Evolutionary conservation across 1,284 basidiomycete genomes (phyloP).

Genomic region (Heterobasidion annosum): DNA sequence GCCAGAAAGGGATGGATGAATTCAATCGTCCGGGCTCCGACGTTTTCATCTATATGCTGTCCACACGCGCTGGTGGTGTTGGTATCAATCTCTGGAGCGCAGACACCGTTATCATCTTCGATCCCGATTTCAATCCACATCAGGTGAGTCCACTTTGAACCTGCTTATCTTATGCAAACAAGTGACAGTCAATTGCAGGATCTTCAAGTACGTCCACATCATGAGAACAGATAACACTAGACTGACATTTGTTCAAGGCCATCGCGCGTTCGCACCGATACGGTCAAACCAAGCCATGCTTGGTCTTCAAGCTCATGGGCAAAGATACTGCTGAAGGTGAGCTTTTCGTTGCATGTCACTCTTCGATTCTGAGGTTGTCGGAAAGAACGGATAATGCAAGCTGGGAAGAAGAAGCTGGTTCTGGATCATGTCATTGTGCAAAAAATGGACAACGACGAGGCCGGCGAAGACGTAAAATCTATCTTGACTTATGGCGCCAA

Average conservation of each 20-base stretch:
- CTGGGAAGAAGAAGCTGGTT: slow-evolving; percentile 85
- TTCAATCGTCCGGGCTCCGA: slow-evolving; percentile 87
- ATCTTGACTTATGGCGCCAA: slow-evolving; percentile 80
- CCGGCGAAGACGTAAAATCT: slow-evolving; percentile 67
- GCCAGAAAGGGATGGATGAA: slow-evolving; percentile 92
- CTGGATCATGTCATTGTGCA: slow-evolving; percentile 90
- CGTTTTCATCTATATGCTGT: slow-evolving; percentile 84
- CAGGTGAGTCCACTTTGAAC: slow-evolving; percentile 36
- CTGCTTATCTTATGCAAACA: not conserved
- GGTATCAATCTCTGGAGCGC: slow-evolving; percentile 89
- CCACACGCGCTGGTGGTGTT: slow-evolving; percentile 93
- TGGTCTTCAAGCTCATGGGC: slow-evolving; percentile 90
- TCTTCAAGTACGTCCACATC: slow-evolving; percentile 45
- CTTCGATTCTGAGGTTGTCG: slow-evolving; percentile 2
- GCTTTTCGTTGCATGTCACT: slow-evolving; percentile 3
- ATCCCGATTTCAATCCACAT: slow-evolving; percentile 94
- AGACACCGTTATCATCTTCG: slow-evolving; percentile 88
- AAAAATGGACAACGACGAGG: slow-evolving; percentile 80
- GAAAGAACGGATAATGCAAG: slow-evolving; percentile 78
- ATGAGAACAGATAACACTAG: not conserved
- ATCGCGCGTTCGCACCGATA: slow-evolving; percentile 85
- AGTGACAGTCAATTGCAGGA: slow-evolving; percentile 30
- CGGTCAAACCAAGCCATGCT: slow-evolving; percentile 73
- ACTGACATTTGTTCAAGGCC: slow-evolving; percentile 39
- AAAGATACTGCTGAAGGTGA: slow-evolving; percentile 84